These are phyloP conservation scores for Glycyrrhiza uralensis DNA, from an alignment of 306 rosid genomes.

Conservation along the genomic window DNA sequence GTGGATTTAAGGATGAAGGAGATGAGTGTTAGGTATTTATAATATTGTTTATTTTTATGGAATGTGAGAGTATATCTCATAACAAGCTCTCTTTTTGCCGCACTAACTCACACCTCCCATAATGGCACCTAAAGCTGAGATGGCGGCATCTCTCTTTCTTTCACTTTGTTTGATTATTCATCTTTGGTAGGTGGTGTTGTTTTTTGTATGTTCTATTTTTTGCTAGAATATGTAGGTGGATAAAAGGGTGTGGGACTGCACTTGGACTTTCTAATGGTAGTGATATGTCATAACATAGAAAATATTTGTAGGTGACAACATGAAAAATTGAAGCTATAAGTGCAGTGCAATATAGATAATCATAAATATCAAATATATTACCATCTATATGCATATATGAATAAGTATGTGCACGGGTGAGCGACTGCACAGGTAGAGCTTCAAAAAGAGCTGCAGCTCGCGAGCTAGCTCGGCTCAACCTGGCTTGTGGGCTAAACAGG, in stretches of 20 bases:
- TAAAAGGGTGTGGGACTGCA: conserved; percentile 49
- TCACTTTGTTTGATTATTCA: conserved; percentile 31
- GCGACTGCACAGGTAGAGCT: too few species aligned
- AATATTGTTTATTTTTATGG: conserved; percentile 6
- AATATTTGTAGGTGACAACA: too few species aligned
- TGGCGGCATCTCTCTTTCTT: conserved; percentile 57
- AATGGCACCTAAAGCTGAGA: conserved; percentile 38
- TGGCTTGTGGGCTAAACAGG: too few species aligned
- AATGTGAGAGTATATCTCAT: conserved; percentile 26
- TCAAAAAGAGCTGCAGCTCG: too few species aligned
- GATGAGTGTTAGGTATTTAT: conserved; percentile 63
- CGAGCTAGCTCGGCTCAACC: too few species aligned
- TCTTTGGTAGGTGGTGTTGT: conserved; percentile 19
- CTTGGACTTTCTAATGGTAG: too few species aligned
- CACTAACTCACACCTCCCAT: conserved; percentile 36
- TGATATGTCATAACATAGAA: too few species aligned
- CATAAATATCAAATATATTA: too few species aligned
- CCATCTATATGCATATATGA: too few species aligned
- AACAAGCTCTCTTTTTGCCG: conserved; percentile 65
- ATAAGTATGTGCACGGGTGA: too few species aligned
- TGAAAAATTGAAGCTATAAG: too few species aligned
- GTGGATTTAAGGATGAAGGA: conserved; percentile 58
- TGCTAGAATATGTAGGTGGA: conserved; percentile 20
- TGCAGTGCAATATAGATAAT: too few species aligned
- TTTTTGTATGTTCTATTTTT: conserved; percentile 20